Evolutionary conservation across 495 filamentous ascomycete genomes (phyloP), one percentile per base, ranked within the genome.

Genomic region (Neurospora tetrasperma): DNA sequence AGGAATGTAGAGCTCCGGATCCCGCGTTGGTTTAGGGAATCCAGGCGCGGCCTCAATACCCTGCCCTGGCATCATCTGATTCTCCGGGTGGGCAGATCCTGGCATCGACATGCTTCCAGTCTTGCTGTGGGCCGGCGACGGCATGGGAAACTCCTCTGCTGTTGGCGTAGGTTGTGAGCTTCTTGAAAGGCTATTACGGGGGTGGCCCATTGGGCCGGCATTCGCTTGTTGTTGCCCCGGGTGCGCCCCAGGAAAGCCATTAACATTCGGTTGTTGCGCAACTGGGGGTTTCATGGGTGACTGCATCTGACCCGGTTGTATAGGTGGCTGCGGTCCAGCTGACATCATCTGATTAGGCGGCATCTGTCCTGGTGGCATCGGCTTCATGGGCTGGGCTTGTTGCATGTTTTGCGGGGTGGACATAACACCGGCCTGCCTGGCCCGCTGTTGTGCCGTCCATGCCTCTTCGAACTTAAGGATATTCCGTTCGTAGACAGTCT

Each of bases 391-490:
- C 16, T 78, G 83, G 35, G 77, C 82, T 74, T 80, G 84, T 48
- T 75, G 80, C 71, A 79, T 75, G 12, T 69, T 72, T 27, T 75
- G 79, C 31, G 75, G 71, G 38, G 73, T 74, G 0, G 72, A 42
- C 73, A 78, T 75, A 5, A 59, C 74, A 38, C 72, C 74, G 62
- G 86, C 83, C 66, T 85, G 82, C 40, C 86, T 83, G 73, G 89
- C 88, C 70, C 86, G 87, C 35, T 90, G 89, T 73, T 84, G 86
- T 42, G 81, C 84, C 16, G 88, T 76, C 81, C 88, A 92, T n/a
- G 87, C 88, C 70, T 91, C 88, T 78, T 98, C 94, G 76, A 94
- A 97, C 35, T 84, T 84, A 27, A 82, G 40, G 5, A 98, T 80
- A 73, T 95, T 93, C 59, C 89, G 85, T 74, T 93, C 90, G 81